Evolutionary conservation across 2,329 filamentous ascomycete species (phyloP), one percentile per base, ranked within the genome.

Genomic region (Cercospora sp.): DNA sequence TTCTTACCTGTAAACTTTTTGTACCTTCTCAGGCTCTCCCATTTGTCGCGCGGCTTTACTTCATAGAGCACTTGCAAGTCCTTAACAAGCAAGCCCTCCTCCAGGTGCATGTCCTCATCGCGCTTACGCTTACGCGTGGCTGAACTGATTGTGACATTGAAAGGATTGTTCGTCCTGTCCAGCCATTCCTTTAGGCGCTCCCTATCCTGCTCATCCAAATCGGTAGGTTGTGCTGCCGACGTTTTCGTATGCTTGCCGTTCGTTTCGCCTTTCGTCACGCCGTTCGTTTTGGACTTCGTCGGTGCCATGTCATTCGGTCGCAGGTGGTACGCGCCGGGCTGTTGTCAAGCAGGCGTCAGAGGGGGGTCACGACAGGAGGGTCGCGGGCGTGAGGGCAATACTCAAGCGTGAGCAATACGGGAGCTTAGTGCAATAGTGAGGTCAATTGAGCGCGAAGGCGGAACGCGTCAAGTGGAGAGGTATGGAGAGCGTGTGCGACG

Each of bases 1-100:
- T 43, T 43, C 80, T 75, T 73, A 82, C 82, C 80, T 55, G 82
- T 81, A 69, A 85, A 85, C 70, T 82, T 84, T 71, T 77, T 79
- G 64, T 79, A 80, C 61, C 72, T 68, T 65, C 74, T 71, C 65
- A 80, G 60, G 21, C 72, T 74, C 13, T 76, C 71, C 78, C 78
- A 80, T 51, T 73, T 76, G 18, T 74, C 73, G 10, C 63, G 70
- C 70, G 80, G 74, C 80, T 84, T 69, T 74, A 81, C 69, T 72
- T 80, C 77, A 80, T 79, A 63, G 32, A 72, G 68, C 28, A 77
- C 70, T 6, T 67, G 61, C 8, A 78, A 68, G 18, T 43, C 18
- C 12, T 40, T 49, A 9, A 59, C 24, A 4, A 64, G 30, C 40
- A 63, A 40, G n/a, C 65, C 63, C 13, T 64, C 62, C 32, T 64